A percentile compares a stretch with the other conserved stretches of the same genome.
phyloP scores from a whole-genome alignment of 1,284 basidiomycete species.

The Tilletia horrida region DNA sequence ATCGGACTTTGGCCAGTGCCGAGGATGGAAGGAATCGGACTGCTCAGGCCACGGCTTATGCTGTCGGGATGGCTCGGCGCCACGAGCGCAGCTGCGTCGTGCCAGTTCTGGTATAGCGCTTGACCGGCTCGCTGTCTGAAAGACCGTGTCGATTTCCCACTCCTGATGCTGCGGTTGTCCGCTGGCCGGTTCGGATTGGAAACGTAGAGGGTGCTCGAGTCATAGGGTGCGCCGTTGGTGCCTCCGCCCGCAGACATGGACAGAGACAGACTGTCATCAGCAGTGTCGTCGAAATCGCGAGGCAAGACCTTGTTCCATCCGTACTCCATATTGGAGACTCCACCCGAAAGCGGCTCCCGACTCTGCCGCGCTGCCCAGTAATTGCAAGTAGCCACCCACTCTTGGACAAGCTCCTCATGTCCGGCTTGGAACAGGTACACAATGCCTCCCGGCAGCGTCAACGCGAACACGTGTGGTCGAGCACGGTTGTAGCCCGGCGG shows the following conservation, averaged over 20 bases:
- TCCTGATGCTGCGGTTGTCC: constrained; percentile 32
- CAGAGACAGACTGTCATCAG: constrained; percentile 46
- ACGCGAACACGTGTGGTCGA: constrained; percentile 90
- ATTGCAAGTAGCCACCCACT: constrained; percentile 98
- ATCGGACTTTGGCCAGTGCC: constrained; percentile 7
- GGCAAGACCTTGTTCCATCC: constrained; percentile 77
- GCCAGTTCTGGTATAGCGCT: constrained; percentile 24
- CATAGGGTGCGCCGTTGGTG: not conserved
- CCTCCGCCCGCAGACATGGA: not conserved
- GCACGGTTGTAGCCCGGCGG: constrained; percentile 84
- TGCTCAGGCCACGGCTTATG: not conserved
- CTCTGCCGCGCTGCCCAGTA: constrained; percentile 94
- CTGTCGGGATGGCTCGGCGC: constrained; percentile 15
- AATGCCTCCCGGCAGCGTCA: constrained; percentile 80
- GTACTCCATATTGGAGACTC: constrained; percentile 98
- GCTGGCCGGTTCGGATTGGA: not conserved
- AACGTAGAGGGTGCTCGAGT: not conserved
- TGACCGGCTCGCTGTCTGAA: constrained; percentile 15
- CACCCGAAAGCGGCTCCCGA: constrained; percentile 87
- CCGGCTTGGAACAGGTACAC: constrained; percentile 97
- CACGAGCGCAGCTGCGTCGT: constrained; percentile 18
- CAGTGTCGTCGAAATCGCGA: constrained; percentile 57
- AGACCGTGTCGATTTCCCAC: constrained; percentile 25
- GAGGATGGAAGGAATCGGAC: not conserved
- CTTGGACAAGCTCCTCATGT: constrained; percentile 91